Base-by-base conservation (phyloP, 345 rosid genomes). In the Citrus glauca region DNA sequence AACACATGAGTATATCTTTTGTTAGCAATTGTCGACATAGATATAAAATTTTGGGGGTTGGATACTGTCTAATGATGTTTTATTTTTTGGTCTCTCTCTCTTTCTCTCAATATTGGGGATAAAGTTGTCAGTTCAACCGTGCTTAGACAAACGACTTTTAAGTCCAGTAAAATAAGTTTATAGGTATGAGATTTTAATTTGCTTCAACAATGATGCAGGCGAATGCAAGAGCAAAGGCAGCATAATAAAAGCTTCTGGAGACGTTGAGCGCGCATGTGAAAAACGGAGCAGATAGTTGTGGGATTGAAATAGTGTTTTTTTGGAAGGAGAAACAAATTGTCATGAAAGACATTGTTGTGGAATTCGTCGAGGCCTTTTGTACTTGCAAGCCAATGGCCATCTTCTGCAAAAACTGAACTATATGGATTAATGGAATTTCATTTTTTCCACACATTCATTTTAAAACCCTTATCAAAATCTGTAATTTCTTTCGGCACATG, bases 141-240 rank as follows among this genome's bases (percentile, higher is more conserved):
- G 16, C 7, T 9, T 50, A 50, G 48, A 42, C 48, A 42, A 42
- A 11, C 4, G 1, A 42, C 16, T 42, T 42, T 42, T 42, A 10
- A 13, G 48, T 19, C 14, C 61, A 67, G 35, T 69, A 37, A 42
- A 30, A n/a, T 4, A 33, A 16, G 9, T 24, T 32, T 74, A 30
- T 56, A 45, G 60, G 45, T 32, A 4, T 59, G 25, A 33, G 72
- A 62, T 69, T 74, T 19, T 73, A 14, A 78, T 63, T 25, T 69
- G 57, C 20, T 72, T 7, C 4, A 48, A 72, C 74, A 69, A 35
- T 78, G 78, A 76, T 72, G 79, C 89, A 93, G 97, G 90, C 85
- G 93, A 73, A 88, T 89, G 92, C 91, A 92, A 88, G 97, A 86
- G 83, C 97, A 92, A 83, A 91, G 90, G 79, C 92, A 90, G 69